These are phyloP conservation scores for Mycena floridula DNA, from an alignment of 768 basidiomycete genomes.

Conservation along the genomic window DNA sequence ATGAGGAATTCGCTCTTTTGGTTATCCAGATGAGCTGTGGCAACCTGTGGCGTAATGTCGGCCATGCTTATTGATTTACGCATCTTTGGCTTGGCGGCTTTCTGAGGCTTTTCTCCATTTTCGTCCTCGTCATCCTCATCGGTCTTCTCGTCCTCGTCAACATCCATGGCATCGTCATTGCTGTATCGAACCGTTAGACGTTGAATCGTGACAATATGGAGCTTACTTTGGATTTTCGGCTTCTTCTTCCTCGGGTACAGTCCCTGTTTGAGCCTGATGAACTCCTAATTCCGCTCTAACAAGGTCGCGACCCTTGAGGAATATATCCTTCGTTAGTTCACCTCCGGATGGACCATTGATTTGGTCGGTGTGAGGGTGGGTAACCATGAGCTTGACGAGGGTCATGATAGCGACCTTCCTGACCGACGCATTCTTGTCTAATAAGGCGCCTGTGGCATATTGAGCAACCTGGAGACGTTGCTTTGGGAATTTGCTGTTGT, in stretches of 20 bases:
- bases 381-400: constrained; percentile 66
- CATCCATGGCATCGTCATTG: constrained; percentile 17
- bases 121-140: constrained; percentile 28
- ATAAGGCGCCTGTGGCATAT: constrained; percentile 72
- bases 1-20: constrained; percentile 61
- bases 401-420: constrained; percentile 78
- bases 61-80: constrained; percentile 73
- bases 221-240: too few relatives aligned
- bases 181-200: too few relatives aligned
- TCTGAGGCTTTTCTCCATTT: constrained; percentile 24
- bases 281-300: too few relatives aligned
- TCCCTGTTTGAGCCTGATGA: too few relatives aligned
- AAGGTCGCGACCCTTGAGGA: too few relatives aligned
- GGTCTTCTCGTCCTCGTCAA: constrained; percentile 20
- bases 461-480: constrained; percentile 72
- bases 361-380: too few relatives aligned
- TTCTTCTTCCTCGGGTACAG: too few relatives aligned
- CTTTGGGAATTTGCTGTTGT: constrained; percentile 77
- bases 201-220: too few relatives aligned
- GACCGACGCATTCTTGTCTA: constrained; percentile 89
- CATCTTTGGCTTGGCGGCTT: constrained; percentile 38
- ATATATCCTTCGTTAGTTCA: too few relatives aligned
- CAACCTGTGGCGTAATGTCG: constrained; percentile 65
- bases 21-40: constrained; percentile 61
- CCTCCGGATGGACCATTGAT: too few relatives aligned